phyloP scores from a whole-genome alignment of 352 stramenopile species.

The Phytopythium sindhum region DNA sequence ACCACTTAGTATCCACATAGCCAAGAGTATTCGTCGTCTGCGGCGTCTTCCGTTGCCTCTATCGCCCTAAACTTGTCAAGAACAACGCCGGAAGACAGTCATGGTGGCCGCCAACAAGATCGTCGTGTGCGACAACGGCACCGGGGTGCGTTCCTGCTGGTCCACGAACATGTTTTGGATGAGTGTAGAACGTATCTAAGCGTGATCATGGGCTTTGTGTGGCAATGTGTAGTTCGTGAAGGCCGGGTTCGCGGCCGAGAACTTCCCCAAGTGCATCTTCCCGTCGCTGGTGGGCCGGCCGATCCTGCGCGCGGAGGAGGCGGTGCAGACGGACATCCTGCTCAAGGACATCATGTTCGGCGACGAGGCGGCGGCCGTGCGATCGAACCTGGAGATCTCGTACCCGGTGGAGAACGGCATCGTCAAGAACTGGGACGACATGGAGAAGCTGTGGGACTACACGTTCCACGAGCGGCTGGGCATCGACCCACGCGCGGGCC shows the following conservation, averaged over 20 bases:
- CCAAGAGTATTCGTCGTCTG: not conserved
- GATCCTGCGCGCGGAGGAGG: constrained; percentile 93
- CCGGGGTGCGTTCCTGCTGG: constrained; percentile 47
- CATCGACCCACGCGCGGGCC: constrained; percentile 54
- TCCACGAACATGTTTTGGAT: not conserved
- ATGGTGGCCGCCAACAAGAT: constrained; percentile 89
- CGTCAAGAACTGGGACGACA: constrained; percentile 97
- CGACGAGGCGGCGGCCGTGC: constrained; percentile 88
- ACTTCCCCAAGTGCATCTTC: constrained; percentile 94
- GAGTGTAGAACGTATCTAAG: not conserved
- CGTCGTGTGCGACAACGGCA: constrained; percentile 88
- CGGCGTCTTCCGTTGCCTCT: not conserved
- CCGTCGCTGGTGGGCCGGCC: constrained; percentile 92
- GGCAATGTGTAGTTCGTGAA: constrained; percentile 78
- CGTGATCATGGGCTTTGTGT: not conserved
- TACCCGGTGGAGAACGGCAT: constrained; percentile 96
- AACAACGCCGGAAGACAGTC: not conserved
- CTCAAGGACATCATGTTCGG: constrained; percentile 95
- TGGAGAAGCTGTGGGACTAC: constrained; percentile 97
- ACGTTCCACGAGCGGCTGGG: constrained; percentile 91
- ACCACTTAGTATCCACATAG: not conserved
- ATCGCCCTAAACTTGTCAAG: not conserved
- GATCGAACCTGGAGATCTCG: constrained; percentile 84
- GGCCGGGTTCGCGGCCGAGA: constrained; percentile 92
- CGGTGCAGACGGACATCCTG: constrained; percentile 78